These are phyloP conservation scores for Clonostachys solani DNA, from an alignment of 2,329 filamentous ascomycete genomes.

Conservation along the genomic window DNA sequence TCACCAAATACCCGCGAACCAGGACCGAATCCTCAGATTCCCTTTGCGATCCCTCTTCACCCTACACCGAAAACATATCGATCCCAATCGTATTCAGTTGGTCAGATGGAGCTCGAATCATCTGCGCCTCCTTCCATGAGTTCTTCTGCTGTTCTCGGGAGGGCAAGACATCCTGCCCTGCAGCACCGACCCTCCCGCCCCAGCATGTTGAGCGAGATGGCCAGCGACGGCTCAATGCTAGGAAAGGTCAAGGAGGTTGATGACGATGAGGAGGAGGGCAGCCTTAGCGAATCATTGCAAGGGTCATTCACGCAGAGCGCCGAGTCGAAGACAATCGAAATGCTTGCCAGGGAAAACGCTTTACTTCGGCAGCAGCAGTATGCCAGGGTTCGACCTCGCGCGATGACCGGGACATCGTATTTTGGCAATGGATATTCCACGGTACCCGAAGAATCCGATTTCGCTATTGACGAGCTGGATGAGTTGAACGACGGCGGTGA, in stretches of 20 bases:
- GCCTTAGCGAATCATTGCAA: conserved; percentile 41
- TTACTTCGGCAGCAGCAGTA: conserved; percentile 51
- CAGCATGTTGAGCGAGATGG: conserved; percentile 72
- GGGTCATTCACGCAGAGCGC: conserved; percentile 48
- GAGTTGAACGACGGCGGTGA: conserved; percentile 50
- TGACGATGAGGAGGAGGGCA: conserved; percentile 54
- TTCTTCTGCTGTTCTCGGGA: conserved; percentile 42
- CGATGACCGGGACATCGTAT: conserved; percentile 51
- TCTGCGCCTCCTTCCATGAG: conserved; percentile 32
- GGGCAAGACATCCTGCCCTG: conserved; percentile 60
- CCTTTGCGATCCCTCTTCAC: conserved; percentile 83
- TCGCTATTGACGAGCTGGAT: conserved; percentile 68
- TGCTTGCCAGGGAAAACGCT: conserved; percentile 58
- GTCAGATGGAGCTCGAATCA: conserved; percentile 72
- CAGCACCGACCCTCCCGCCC: conserved; percentile 79
- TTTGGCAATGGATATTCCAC: conserved; percentile 51
- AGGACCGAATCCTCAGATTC: conserved; percentile 62
- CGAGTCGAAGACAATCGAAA: conserved; percentile 60
- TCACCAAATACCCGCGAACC: conserved; percentile 48
- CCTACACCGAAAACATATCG: conserved; percentile 90
- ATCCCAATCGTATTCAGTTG: conserved; percentile 95
- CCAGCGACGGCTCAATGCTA: conserved; percentile 56
- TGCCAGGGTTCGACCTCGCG: conserved; percentile 50
- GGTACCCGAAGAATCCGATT: conserved; percentile 64
- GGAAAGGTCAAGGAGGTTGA: conserved; percentile 69